Conservation (phyloP, 257 asterid genomes). For the Solanum tarijense region DNA sequence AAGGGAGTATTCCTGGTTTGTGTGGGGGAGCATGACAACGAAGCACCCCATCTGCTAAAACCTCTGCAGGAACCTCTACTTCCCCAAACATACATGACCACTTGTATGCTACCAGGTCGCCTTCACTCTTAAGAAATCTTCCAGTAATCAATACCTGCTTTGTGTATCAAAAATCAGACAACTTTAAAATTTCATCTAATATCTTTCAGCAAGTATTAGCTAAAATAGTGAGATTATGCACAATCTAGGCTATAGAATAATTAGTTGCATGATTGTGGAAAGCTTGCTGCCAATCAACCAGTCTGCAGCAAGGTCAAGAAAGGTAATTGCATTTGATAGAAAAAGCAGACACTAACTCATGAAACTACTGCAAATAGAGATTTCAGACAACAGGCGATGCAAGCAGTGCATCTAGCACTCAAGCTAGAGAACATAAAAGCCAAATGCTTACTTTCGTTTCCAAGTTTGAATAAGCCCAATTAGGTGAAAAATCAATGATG, state of each 20-base stretch:
- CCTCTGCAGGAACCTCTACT: conserved; percentile 70
- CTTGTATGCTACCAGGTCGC: conserved; percentile 35
- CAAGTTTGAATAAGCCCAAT: conserved; percentile 55
- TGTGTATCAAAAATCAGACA: background rate
- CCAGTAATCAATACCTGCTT: conserved; percentile 64
- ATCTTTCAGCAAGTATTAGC: background rate
- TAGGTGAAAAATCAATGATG: conserved; percentile 64
- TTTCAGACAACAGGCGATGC: background rate
- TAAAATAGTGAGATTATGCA: background rate
- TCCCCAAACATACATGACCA: conserved; percentile 93
- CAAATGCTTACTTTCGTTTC: conserved; percentile 48
- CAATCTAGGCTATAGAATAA: background rate
- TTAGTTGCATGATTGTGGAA: background rate
- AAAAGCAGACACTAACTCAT: background rate
- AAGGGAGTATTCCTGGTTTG: conserved; percentile 57
- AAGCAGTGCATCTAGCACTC: background rate
- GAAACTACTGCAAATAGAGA: background rate
- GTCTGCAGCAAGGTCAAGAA: background rate
- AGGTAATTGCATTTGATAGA: background rate
- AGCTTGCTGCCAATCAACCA: background rate
- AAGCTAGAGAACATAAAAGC: background rate
- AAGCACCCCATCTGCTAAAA: conserved; percentile 56
- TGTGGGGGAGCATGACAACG: conserved; percentile 61
- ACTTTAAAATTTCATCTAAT: background rate
- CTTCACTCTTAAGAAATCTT: conserved; percentile 47